These are phyloP conservation scores for Fraxinus excelsior DNA, from an alignment of 257 asterid genomes.

Conservation along the genomic window DNA sequence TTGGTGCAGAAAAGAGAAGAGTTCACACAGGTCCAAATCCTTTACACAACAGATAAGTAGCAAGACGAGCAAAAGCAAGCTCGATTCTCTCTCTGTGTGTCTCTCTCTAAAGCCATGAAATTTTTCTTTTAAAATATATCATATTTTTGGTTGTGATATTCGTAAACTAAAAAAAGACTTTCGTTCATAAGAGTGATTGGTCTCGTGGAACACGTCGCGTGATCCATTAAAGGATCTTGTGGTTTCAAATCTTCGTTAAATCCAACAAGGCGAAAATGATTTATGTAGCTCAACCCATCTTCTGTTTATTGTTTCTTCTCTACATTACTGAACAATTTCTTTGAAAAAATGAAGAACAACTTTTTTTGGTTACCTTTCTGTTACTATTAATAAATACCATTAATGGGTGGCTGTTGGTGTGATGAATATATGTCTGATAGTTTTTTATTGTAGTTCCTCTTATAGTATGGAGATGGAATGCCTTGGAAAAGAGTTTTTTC, in stretches of 20 bases:
- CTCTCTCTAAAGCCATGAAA: constrained; percentile 28
- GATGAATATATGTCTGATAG: constrained; percentile 21
- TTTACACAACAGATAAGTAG: constrained; percentile 85
- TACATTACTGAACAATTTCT: background rate
- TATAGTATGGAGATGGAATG: constrained; percentile 24
- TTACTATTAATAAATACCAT: constrained; percentile 16
- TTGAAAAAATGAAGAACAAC: no score
- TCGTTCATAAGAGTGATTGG: background rate
- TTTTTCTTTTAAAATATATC: background rate
- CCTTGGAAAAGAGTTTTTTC: constrained; percentile 2
- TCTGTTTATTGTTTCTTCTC: background rate
- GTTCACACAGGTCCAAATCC: constrained; percentile 93
- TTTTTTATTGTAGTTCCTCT: constrained; percentile 1
- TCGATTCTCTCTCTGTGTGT: constrained; percentile 38
- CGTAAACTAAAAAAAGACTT: background rate
- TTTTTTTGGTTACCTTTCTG: constrained; percentile 14
- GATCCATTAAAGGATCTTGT: background rate
- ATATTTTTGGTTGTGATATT: background rate
- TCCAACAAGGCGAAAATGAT: background rate
- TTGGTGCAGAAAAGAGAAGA: constrained; percentile 73
- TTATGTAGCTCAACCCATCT: background rate
- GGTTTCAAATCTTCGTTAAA: background rate
- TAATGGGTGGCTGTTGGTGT: constrained; percentile 45
- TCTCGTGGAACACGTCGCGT: background rate
- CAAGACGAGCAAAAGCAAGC: constrained; percentile 2